phyloP scores from a whole-genome alignment of 164 flowering plant species.

The Nymphaea colorata region DNA sequence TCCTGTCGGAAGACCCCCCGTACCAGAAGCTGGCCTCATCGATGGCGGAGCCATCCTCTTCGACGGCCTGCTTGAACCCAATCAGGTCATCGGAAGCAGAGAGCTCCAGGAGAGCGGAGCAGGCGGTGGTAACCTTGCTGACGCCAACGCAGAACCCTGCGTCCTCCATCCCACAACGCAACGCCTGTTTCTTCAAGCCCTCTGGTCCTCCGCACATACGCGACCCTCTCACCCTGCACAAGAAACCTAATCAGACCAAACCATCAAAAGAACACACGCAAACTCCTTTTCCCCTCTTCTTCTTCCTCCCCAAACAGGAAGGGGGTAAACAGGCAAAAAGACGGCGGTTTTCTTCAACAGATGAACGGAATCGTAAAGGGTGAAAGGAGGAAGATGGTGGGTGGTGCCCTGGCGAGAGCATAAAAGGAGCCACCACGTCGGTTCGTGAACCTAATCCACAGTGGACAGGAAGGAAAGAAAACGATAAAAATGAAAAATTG shows the following conservation, averaged over 20 bases:
- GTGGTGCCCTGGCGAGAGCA: not conserved
- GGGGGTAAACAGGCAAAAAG: no score
- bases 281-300: not conserved
- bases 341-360: no score
- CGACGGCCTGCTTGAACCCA: conserved; percentile 36
- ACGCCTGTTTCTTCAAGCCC: not conserved
- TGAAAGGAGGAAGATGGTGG: not conserved
- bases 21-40: conserved; percentile 69
- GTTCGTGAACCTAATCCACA: not conserved
- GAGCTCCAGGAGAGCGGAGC: conserved; percentile 49
- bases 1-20: conserved; percentile 54
- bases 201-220: not conserved
- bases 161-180: not conserved
- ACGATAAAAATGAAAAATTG: not conserved
- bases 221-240: not conserved
- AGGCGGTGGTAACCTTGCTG: not conserved
- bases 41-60: conserved; percentile 33
- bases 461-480: not conserved
- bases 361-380: not conserved
- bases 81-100: conserved; percentile 57
- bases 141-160: not conserved
- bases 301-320: not conserved
- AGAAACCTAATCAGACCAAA: not conserved
- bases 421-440: not conserved
- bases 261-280: not conserved